These are phyloP conservation scores for Suillus occidentalis DNA, from an alignment of 768 basidiomycete genomes.

Conservation along the genomic window DNA sequence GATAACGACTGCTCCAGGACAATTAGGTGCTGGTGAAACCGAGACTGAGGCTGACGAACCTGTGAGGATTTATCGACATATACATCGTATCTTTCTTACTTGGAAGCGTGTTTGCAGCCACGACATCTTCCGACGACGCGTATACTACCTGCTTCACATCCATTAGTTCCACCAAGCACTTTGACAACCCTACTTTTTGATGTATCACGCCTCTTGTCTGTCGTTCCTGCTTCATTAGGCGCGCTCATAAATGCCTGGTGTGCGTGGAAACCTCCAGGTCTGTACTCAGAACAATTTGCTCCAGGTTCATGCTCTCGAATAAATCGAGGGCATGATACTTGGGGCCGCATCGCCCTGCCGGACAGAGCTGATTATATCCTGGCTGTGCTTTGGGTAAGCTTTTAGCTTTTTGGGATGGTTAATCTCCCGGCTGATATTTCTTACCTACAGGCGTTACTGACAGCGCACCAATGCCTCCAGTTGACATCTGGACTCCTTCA, in stretches of 20 bases:
- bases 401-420: not conserved
- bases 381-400: conserved; percentile 69
- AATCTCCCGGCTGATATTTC: not conserved
- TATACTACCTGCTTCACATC: conserved; percentile 49
- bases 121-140: conserved; percentile 71
- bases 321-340: conserved; percentile 8
- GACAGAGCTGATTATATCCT: conserved; percentile 65
- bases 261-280: conserved; percentile 45
- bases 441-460: conserved; percentile 67
- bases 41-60: conserved; percentile 80
- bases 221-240: conserved; percentile 73
- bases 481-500: conserved; percentile 87
- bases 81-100: conserved; percentile 6
- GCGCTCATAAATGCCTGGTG: conserved; percentile 62
- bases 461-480: conserved; percentile 85
- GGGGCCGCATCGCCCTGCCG: conserved; percentile 40
- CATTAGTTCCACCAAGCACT: conserved; percentile 48
- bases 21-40: conserved; percentile 68
- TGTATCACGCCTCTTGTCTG: conserved; percentile 64
- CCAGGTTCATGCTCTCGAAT: conserved; percentile 7
- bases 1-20: conserved; percentile 66
- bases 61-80: conserved; percentile 41
- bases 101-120: conserved; percentile 38
- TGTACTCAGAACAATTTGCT: conserved; percentile 10
- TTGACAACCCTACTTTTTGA: conserved; percentile 67